A percentile compares a stretch with the other conserved stretches of the same genome.
Evolutionary conservation across 2,329 filamentous ascomycete genomes (phyloP).

Genomic region (Aphanoascus verrucosus): DNA sequence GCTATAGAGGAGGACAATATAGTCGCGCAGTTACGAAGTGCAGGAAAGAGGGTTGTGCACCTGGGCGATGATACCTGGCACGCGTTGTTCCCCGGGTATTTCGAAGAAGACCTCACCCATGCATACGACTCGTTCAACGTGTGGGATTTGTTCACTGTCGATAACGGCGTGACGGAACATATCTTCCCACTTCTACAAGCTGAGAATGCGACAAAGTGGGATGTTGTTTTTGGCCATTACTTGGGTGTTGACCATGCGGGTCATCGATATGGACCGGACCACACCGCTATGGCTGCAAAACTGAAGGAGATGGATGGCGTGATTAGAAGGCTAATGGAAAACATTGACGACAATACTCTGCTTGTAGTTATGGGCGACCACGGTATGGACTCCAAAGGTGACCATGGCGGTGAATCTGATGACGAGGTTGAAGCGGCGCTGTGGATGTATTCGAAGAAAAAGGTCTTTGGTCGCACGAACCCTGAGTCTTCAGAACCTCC

Average conservation of each 20-base stretch:
- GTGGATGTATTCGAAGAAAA: constrained; percentile 95
- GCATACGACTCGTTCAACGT: constrained; percentile 98
- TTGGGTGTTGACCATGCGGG: constrained; percentile 95
- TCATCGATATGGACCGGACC: constrained; percentile 88
- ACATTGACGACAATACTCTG: constrained; percentile 73
- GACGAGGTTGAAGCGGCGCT: constrained; percentile 89
- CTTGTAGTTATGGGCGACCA: constrained; percentile 98
- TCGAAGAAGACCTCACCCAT: constrained; percentile 71
- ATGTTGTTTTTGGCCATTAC: constrained; percentile 88
- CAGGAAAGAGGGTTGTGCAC: constrained; percentile 72
- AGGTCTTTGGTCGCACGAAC: constrained; percentile 67
- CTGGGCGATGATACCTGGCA: constrained; percentile 98
- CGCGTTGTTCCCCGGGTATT: constrained; percentile 83
- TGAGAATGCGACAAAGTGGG: constrained; percentile 62
- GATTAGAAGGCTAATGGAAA: constrained; percentile 57
- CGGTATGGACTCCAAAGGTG: constrained; percentile 94
- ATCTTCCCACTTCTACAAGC: constrained; percentile 63
- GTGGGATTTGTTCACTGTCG: constrained; percentile 93
- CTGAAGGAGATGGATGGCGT: constrained; percentile 82
- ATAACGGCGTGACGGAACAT: constrained; percentile 87
- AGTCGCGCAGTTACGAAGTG: constrained; percentile 51
- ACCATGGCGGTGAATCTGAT: constrained; percentile 96
- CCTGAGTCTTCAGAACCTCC: constrained; percentile 49
- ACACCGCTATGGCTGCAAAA: constrained; percentile 83
- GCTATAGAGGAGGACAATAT: constrained; percentile 89